A percentile compares a stretch with the other conserved stretches of the same genome.
phyloP scores from a whole-genome alignment of 257 asterid species.

The Craterostigma plantagineum region DNA sequence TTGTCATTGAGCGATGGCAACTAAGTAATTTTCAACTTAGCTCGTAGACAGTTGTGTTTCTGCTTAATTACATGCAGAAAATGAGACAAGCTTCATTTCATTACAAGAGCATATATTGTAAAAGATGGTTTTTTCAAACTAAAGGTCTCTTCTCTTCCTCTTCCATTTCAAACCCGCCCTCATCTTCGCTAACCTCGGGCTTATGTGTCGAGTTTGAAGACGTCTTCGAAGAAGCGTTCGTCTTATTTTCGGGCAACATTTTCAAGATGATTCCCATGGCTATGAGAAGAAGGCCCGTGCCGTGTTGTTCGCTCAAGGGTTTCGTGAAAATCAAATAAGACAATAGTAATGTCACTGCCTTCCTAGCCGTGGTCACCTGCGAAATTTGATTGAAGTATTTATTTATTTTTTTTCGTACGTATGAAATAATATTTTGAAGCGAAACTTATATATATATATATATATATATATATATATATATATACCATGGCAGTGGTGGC shows the following conservation, averaged over 20 bases:
- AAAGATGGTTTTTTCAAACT: constrained; percentile 25
- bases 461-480: not conserved
- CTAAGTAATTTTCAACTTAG: too few species aligned
- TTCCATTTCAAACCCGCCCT: constrained; percentile 16
- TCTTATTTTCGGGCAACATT: constrained; percentile 58
- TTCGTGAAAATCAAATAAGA: constrained; percentile 83
- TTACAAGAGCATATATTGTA: too few species aligned
- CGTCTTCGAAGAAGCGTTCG: constrained; percentile 17
- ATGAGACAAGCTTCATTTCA: too few species aligned
- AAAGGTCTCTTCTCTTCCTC: constrained; percentile 55
- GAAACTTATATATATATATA: too few species aligned
- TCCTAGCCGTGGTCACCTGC: constrained; percentile 90
- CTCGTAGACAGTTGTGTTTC: too few species aligned
- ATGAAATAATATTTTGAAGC: too few species aligned
- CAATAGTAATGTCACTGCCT: constrained; percentile 68
- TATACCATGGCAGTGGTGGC: constrained; percentile 92
- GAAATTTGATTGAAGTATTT: too few species aligned
- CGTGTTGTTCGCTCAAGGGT: constrained; percentile 79
- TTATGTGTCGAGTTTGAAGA: constrained; percentile 9
- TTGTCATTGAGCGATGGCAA: constrained; percentile 43
- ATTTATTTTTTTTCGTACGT: too few species aligned
- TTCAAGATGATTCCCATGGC: constrained; percentile 68
- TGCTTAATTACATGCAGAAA: too few species aligned
- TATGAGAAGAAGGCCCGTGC: constrained; percentile 51
- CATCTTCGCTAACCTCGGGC: constrained; percentile 14